Percentiles rank a stretch among this genome's conserved stretches.
phyloP scores from a whole-genome alignment of 1,284 basidiomycete genomes.

The Veloporphyrellus conicus region DNA sequence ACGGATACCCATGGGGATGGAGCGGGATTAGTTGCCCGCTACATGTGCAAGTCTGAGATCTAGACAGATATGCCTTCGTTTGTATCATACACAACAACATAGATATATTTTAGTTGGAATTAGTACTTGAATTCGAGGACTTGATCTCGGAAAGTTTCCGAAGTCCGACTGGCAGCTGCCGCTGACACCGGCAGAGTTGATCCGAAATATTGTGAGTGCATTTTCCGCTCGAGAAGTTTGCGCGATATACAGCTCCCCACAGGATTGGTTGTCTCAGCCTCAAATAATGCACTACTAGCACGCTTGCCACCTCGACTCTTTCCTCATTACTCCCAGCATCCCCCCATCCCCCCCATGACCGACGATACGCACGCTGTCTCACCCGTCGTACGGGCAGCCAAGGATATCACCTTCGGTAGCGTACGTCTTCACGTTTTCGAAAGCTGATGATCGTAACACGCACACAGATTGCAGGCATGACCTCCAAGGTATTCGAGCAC shows the following conservation, averaged over 20 bases:
- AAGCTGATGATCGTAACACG: not conserved
- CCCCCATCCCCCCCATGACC: slow-evolving; percentile 16
- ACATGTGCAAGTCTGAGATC: not conserved
- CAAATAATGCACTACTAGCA: slow-evolving; percentile 29
- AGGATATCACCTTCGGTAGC: slow-evolving; percentile 51
- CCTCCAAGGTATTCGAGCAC: slow-evolving; percentile 68
- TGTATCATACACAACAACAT: too few relatives aligned
- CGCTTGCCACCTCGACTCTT: slow-evolving; percentile 2
- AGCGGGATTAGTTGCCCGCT: not conserved
- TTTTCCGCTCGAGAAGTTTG: slow-evolving; percentile 19
- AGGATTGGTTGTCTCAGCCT: slow-evolving; percentile 21
- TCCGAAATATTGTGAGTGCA: slow-evolving; percentile 10
- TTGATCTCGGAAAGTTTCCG: too few relatives aligned
- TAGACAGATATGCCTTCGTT: too few relatives aligned
- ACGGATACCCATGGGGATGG: slow-evolving; percentile 11
- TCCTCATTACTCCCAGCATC: slow-evolving; percentile 1
- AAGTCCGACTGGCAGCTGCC: slow-evolving; percentile 17
- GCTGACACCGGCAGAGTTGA: too few relatives aligned
- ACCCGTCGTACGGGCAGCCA: slow-evolving; percentile 33
- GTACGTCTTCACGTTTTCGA: slow-evolving; percentile 30
- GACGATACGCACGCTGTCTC: slow-evolving; percentile 23
- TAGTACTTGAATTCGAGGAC: too few relatives aligned
- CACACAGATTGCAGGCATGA: slow-evolving; percentile 63
- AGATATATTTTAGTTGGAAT: too few relatives aligned
- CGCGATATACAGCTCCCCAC: slow-evolving; percentile 16